These are phyloP conservation scores for Kodamaea fungicola DNA, from an alignment of 1,139 yeast species.

Conservation along the genomic window DNA sequence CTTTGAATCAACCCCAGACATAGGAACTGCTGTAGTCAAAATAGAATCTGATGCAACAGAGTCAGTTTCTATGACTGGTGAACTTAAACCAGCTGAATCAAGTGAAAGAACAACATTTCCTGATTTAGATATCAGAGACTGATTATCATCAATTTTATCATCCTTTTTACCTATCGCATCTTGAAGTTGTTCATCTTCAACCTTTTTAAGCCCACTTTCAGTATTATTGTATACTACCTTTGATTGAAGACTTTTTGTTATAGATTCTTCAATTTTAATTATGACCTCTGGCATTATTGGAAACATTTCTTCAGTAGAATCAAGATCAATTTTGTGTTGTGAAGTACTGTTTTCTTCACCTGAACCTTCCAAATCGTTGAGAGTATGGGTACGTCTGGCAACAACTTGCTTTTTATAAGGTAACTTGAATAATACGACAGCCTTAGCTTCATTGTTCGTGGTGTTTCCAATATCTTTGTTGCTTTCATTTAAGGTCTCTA, in stretches of 20 bases:
- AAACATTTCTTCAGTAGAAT: constrained; percentile 7
- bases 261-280: constrained; percentile 21
- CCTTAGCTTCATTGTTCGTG: constrained; percentile 9
- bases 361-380: constrained; percentile 4
- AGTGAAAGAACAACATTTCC: not conserved
- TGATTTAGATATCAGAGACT: constrained; percentile 1
- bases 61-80: constrained; percentile 1
- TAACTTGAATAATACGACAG: constrained; percentile 16
- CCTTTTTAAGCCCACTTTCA: not conserved
- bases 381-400: constrained; percentile 12
- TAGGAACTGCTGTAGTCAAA: not conserved
- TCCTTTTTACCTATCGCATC: not conserved
- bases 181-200: not conserved
- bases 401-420: constrained; percentile 24
- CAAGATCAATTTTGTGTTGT: not conserved
- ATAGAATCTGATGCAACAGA: not conserved
- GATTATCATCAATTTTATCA: constrained; percentile 1
- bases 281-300: constrained; percentile 23
- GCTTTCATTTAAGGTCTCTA: constrained; percentile 5
- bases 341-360: not conserved
- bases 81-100: not conserved
- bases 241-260: constrained; percentile 21
- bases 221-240: not conserved
- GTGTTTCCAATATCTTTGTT: constrained; percentile 5
- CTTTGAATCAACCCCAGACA: not conserved